Base-by-base conservation (phyloP, 2,329 filamentous ascomycete genomes). In the Colletotrichum kahawae region DNA sequence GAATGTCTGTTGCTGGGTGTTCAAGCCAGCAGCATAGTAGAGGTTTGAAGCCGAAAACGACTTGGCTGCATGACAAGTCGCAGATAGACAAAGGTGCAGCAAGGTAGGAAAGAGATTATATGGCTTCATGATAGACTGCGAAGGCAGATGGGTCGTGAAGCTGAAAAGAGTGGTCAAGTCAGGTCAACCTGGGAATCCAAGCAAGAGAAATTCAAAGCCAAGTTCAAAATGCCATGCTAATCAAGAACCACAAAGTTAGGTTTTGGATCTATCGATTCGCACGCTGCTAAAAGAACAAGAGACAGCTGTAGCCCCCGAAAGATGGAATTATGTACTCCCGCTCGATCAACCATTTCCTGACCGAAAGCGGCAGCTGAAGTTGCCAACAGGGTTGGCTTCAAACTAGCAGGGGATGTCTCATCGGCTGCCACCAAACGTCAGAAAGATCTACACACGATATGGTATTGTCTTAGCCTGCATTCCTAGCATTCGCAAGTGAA, bases 21-120 rank as follows among this genome's bases (percentile, higher is more conserved):
- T 78, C 59, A 81, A 60, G 5, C 79, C 79, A 34, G 79, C 78
- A 10, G 79, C 79, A 74, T 81, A 81, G 59, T 79, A 81, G 9
- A 81, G 72, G 43, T 80, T 80, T n/a, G 78, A 80, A 13, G 68
- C 79, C 4, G 78, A 66, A 51, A 80, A 80, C 4, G 78, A 78
- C 16, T 51, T 51, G n/a, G 43, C 43, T 13, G 43, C 43, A 10
- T 51, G 43, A 10, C n/a, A 51, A 21, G n/a, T 51, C 0, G 10
- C 43, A 51, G 43, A 51, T n/a, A 51, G 6, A 51, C 10, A 51
- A 7, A 51, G n/a, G 43, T n/a, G 10, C 4, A 51, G 43, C 43
- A 51, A 51, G 43, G 43, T 2, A 6, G 10, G 5, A 51, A 51
- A 51, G n/a, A 21, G 2, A 6, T 12, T 21, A 10, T 51, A 7